phyloP scores from a whole-genome alignment of 2,329 filamentous ascomycete species.

The Thelonectria blattea region DNA sequence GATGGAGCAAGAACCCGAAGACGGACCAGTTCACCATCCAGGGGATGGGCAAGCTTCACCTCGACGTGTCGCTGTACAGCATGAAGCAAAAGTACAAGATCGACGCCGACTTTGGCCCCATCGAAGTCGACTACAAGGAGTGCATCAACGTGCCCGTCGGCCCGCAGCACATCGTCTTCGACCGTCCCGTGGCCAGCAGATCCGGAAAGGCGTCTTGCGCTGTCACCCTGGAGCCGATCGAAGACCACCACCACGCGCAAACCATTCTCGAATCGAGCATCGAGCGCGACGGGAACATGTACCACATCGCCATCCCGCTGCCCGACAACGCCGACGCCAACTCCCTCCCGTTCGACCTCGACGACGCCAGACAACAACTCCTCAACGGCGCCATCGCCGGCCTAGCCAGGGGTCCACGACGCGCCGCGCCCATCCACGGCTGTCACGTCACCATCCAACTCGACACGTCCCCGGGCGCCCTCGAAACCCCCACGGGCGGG shows the following conservation, averaged over 20 bases:
- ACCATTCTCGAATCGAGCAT: slow-evolving; percentile 50
- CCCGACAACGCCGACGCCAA: slow-evolving; percentile 53
- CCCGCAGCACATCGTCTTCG: slow-evolving; percentile 69
- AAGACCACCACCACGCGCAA: slow-evolving; percentile 47
- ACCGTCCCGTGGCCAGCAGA: slow-evolving; percentile 81
- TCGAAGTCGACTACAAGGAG: slow-evolving; percentile 96
- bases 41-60: slow-evolving; percentile 94
- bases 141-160: slow-evolving; percentile 66
- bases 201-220: slow-evolving; percentile 78
- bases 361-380: slow-evolving; percentile 64
- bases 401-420: slow-evolving; percentile 81
- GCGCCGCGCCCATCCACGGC: slow-evolving; percentile 79
- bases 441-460: slow-evolving; percentile 74
- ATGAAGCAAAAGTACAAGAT: slow-evolving; percentile 88
- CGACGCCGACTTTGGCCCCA: slow-evolving; percentile 84
- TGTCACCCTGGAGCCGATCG: slow-evolving; percentile 68
- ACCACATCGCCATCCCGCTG: slow-evolving; percentile 60
- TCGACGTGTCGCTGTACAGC: slow-evolving; percentile 90
- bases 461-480: slow-evolving; percentile 63
- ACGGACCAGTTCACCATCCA: slow-evolving; percentile 92
- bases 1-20: slow-evolving; percentile 84
- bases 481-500: slow-evolving; percentile 67
- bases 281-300: slow-evolving; percentile 74
- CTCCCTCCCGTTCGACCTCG: slow-evolving; percentile 55
- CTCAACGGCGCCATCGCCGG: slow-evolving; percentile 84